Evolutionary conservation across 129 eudicot genomes (phyloP), one percentile per base, ranked within the genome.

Genomic region (Logfia minima): DNA sequence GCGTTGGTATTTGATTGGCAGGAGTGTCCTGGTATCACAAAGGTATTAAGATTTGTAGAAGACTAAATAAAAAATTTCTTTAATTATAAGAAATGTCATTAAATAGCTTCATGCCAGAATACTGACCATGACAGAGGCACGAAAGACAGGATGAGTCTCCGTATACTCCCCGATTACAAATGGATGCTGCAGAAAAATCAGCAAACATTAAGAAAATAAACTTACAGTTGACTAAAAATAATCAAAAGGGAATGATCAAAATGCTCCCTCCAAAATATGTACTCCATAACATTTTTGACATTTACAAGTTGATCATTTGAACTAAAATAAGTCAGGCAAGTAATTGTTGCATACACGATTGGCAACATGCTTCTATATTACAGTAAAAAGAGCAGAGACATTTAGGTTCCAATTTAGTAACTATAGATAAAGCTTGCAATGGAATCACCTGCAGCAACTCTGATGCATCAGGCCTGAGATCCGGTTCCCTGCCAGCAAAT

Each of bases 381-480:
- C 48, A 41, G 60, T 9, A 24, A 6, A 13, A 31, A 58, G 35
- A 59, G 26, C 13, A 19, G 35, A 52, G 28, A 75, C 26, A 76
- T 67, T 35, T 32, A 8, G 56, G 31, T 66, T 66, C 29, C 48
- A 39, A 70, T 64, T 74, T 75, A 58, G 55, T 34, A 65, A 72
- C 35, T 39, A 68, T 10, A 56, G 9, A 63, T 24, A 78, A 70
- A 76, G 80, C 22, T 61, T 48, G 64, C 24, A 35, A 58, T 22
- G 64, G 70, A 83, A 78, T 68, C 79, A 95, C 99, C 99, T 89
- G 90, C 74, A 95, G 85, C 83, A 95, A 81, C 71, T 89, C 96
- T 60, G 96, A 88, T 74, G 97, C 97, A 80, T 90, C 61, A 56
- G 93, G 72, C 88, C 99, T 88, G 37, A 86, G 79, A 71, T 88